These are phyloP conservation scores for Ceratobasidium theobromae DNA, from an alignment of 1,284 basidiomycete genomes.

Conservation along the genomic window DNA sequence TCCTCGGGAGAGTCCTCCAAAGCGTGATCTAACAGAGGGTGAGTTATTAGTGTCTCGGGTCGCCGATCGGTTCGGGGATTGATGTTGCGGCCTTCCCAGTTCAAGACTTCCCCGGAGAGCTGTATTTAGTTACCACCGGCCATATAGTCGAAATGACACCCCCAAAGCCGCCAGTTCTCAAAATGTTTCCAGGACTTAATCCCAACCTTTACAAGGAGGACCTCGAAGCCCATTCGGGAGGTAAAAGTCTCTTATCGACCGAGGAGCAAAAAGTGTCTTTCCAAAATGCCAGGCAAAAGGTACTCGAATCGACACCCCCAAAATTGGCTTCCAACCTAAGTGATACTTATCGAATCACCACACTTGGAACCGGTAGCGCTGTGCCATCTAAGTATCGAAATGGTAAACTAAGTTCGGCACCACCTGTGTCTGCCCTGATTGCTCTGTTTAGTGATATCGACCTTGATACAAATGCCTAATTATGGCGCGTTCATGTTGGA, in stretches of 20 bases:
- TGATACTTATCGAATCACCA: conserved; percentile 68
- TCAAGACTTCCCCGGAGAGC: conserved; percentile 52
- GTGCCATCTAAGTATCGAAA: conserved; percentile 83
- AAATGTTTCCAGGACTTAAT: conserved; percentile 40
- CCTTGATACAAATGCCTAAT: conserved; percentile 67
- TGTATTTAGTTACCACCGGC: conserved; percentile 48
- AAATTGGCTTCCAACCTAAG: conserved; percentile 47
- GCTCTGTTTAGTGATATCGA: conserved; percentile 63
- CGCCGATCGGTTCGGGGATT: conserved; percentile 47
- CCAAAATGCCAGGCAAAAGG: conserved; percentile 42
- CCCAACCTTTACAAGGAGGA: conserved; percentile 15
- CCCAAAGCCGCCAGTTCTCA: conserved; percentile 46
- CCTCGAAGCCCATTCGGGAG: not conserved
- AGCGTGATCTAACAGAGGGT: conserved; percentile 44
- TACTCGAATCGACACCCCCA: not conserved
- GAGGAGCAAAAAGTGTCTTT: conserved; percentile 1
- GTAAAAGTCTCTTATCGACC: conserved; percentile 17
- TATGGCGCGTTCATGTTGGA: conserved; percentile 81
- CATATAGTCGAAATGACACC: conserved; percentile 53
- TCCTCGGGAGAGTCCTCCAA: conserved; percentile 55
- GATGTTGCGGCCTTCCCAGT: conserved; percentile 43
- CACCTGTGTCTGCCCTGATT: not conserved
- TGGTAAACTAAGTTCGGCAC: conserved; percentile 49
- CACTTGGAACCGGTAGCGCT: conserved; percentile 88
- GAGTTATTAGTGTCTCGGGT: not conserved